Evolutionary conservation across 1,284 basidiomycete species (phyloP), one percentile per base, ranked within the genome.

Genomic region (Papiliotrema terrestris): DNA sequence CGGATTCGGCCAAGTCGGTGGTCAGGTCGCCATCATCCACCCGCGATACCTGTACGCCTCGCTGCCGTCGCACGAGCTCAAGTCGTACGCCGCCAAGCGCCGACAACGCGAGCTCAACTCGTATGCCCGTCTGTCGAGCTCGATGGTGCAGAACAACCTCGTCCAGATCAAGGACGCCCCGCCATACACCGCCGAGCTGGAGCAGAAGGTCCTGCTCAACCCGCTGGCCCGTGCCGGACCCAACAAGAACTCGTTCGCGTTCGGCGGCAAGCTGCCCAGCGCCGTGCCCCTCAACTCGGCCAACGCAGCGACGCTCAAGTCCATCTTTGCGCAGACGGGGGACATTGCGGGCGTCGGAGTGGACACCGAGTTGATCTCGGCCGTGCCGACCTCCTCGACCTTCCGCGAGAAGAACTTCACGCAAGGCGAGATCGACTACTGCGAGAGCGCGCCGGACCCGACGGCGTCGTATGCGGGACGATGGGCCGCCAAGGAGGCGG

Each of bases 1-100:
- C 80, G 96, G 96, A 68, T 98, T 98, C 82, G 96, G 95, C 68
- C 96, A 98, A 84, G 94, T 97, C 63, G 96, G 95, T 61, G 96
- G 95, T 59, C 90, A 88, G 59, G 88, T 86, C 47, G 83, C 95
- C 60, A 81, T 97, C 65, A 75, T 98, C 54, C 87, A 98, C 78
- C 92, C 96, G 49, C 88, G 90, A 63, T 92, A 91, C 80, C 82
- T 97, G 60, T 86, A 93, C 63, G 95, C 87, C 51, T 82, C 88
- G 14, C 79, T 98, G 43, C 85, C 89, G 60, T 83, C 87, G 2
- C 79, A 83, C 29, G 75, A 82, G 59, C 95, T 93, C 67, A 83
- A 85, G 49, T 78, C 80, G 32, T 98, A 98, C 82, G 83, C 81
- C 75, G 72, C 75, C 52, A 83, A 83, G 70, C 89, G 93, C 75